phyloP scores from a whole-genome alignment of 441 rosid species.

The Croton setiger region DNA sequence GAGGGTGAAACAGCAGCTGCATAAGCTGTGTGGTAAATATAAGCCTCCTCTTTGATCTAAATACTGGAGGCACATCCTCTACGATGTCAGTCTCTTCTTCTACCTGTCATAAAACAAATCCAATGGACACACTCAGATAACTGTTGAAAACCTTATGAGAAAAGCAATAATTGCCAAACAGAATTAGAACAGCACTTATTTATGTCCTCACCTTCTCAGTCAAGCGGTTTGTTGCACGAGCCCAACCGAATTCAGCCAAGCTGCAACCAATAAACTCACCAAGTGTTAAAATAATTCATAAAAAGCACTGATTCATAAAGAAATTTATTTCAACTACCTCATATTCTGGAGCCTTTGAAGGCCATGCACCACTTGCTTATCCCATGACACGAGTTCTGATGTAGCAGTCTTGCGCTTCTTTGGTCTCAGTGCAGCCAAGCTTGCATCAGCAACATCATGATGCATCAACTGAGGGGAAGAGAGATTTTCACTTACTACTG shows the following conservation, averaged over 20 bases:
- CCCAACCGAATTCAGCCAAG: slow-evolving; percentile 70
- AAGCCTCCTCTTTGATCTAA: slow-evolving; percentile 71
- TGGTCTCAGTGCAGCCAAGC: slow-evolving; percentile 32
- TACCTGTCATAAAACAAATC: slow-evolving; percentile 42
- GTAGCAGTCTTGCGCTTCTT: slow-evolving; percentile 70
- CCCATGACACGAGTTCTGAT: slow-evolving; percentile 63
- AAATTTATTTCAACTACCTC: slow-evolving; percentile 40
- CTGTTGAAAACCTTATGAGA: slow-evolving; percentile 1
- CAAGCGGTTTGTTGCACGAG: slow-evolving; percentile 52
- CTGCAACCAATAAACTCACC: slow-evolving; percentile 40
- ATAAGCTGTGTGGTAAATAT: slow-evolving; percentile 70
- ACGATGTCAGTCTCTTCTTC: slow-evolving; percentile 45
- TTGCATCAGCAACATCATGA: slow-evolving; percentile 32
- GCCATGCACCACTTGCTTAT: slow-evolving; percentile 53
- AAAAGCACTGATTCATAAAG: slow-evolving; percentile 6
- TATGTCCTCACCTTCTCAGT: slow-evolving; percentile 64
- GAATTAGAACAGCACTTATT: slow-evolving; percentile 15
- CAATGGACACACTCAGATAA: slow-evolving; percentile 17
- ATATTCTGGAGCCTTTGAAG: slow-evolving; percentile 46
- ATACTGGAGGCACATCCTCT: slow-evolving; percentile 38
- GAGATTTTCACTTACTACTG: slow-evolving; percentile 36
- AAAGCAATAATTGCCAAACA: slow-evolving; percentile 3
- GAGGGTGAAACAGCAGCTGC: slow-evolving; percentile 65
- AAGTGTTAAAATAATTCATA: slow-evolving; percentile 1
- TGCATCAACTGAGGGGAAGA: slow-evolving; percentile 36